phyloP scores from a whole-genome alignment of 83 land plant genomes.

The Isoetes engelmannii region DNA sequence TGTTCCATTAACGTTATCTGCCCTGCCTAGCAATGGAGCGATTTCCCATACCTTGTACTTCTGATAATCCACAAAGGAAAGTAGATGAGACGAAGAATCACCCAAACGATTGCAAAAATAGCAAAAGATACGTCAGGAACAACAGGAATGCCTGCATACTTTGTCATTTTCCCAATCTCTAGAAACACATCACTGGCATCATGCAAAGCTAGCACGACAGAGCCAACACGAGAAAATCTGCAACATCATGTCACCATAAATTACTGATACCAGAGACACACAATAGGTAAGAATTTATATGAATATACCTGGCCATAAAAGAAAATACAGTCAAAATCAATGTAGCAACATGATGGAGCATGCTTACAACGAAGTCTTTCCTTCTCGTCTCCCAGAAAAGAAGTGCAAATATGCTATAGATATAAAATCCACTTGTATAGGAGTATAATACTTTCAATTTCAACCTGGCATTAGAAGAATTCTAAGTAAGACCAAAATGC shows the following conservation, averaged over 20 bases:
- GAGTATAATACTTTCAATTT: slow-evolving; percentile 75
- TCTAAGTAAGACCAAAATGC: not conserved
- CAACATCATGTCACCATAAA: slow-evolving; percentile 2
- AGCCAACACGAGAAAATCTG: slow-evolving; percentile 83
- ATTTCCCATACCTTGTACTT: slow-evolving; percentile 44
- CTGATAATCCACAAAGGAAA: slow-evolving; percentile 67
- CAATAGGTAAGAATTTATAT: no score
- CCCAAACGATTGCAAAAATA: slow-evolving; percentile 77
- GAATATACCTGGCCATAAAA: slow-evolving; percentile 55
- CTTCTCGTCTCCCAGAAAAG: slow-evolving; percentile 95
- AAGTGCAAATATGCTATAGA: slow-evolving; percentile 92
- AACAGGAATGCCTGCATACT: slow-evolving; percentile 63
- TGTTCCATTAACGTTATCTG: no score
- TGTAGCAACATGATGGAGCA: slow-evolving; percentile 90
- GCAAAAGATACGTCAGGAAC: slow-evolving; percentile 70
- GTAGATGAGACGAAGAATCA: slow-evolving; percentile 57
- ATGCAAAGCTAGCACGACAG: slow-evolving; percentile 72
- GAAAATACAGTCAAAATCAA: slow-evolving; percentile 60
- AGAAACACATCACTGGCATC: slow-evolving; percentile 94
- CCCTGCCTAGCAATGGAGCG: no score
- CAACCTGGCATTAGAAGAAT: slow-evolving; percentile 36
- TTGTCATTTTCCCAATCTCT: slow-evolving; percentile 81
- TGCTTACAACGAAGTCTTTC: slow-evolving; percentile 85
- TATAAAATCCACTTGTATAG: slow-evolving; percentile 87
- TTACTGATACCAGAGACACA: no score